phyloP scores from a whole-genome alignment of 2,329 filamentous ascomycete species.

The Ceratocystis harringtonii region DNA sequence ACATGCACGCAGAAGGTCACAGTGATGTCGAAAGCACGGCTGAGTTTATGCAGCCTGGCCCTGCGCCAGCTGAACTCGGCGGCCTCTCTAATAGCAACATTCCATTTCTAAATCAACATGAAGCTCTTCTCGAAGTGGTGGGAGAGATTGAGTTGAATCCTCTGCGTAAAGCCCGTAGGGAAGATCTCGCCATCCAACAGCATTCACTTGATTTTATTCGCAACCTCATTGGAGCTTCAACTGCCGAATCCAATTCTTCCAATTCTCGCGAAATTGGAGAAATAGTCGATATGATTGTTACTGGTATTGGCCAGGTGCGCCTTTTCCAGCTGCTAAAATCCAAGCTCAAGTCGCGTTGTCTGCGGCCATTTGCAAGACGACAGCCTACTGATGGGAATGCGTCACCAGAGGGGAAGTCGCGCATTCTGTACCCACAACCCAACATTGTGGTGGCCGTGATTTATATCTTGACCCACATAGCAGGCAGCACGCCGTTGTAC shows the following conservation, averaged over 20 bases:
- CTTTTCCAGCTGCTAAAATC: slow-evolving; percentile 68
- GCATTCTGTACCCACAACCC: slow-evolving; percentile 40
- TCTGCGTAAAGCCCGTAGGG: slow-evolving; percentile 48
- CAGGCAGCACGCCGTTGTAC: slow-evolving; percentile 64
- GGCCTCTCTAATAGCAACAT: slow-evolving; percentile 7
- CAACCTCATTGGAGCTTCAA: slow-evolving; percentile 49
- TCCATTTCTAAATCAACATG: slow-evolving; percentile 5
- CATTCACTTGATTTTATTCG: slow-evolving; percentile 80
- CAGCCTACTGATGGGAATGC: slow-evolving; percentile 19
- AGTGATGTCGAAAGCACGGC: slow-evolving; percentile 37
- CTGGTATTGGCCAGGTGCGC: slow-evolving; percentile 56
- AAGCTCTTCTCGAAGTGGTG: not conserved
- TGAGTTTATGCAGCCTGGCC: slow-evolving; percentile 6
- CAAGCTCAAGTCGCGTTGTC: slow-evolving; percentile 52
- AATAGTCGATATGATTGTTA: slow-evolving; percentile 78
- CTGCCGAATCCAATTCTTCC: not conserved
- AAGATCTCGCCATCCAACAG: slow-evolving; percentile 77
- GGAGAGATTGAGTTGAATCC: slow-evolving; percentile 4
- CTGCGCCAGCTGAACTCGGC: slow-evolving; percentile 7
- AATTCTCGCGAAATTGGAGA: slow-evolving; percentile 43
- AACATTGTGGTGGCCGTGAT: slow-evolving; percentile 67
- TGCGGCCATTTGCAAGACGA: slow-evolving; percentile 38
- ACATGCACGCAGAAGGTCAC: slow-evolving; percentile 44
- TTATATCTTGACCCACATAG: slow-evolving; percentile 76
- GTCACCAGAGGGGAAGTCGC: slow-evolving; percentile 26